Evolutionary conservation across 176 grass and related monocot species (phyloP).

Genomic region (Dactylis glomerata): DNA sequence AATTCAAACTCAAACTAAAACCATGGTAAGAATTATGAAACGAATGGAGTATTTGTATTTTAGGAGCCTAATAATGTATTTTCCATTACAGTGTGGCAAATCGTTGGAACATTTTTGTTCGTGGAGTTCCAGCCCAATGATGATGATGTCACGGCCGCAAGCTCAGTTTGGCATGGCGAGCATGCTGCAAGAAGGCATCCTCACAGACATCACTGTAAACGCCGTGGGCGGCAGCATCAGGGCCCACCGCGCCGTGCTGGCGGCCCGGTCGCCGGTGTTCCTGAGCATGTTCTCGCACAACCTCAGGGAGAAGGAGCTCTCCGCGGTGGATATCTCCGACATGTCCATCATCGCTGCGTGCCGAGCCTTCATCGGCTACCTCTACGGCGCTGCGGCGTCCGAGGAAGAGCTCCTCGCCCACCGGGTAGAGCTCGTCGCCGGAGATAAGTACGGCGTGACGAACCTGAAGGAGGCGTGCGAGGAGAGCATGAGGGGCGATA

Average conservation of each 20-base stretch:
- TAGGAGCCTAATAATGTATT: not conserved
- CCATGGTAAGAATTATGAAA: too few species aligned
- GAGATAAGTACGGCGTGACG: not conserved
- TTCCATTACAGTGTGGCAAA: not conserved
- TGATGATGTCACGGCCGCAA: not conserved
- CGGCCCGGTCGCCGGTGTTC: constrained; percentile 36
- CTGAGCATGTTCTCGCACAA: constrained; percentile 60
- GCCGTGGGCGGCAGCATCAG: constrained; percentile 39
- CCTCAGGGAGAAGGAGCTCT: constrained; percentile 57
- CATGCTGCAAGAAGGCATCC: constrained; percentile 38
- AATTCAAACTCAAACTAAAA: too few species aligned
- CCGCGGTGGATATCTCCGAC: constrained; percentile 53
- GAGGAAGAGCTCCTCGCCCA: constrained; percentile 38
- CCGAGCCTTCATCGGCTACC: constrained; percentile 49
- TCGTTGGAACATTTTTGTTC: not conserved
- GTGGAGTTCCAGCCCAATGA: not conserved
- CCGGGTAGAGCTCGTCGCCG: not conserved
- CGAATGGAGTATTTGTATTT: too few species aligned
- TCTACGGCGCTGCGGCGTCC: constrained; percentile 8
- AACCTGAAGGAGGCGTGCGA: constrained; percentile 47
- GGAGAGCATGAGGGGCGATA: constrained; percentile 41
- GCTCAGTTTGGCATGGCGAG: not conserved
- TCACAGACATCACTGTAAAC: constrained; percentile 40
- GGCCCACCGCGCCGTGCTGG: constrained; percentile 45
- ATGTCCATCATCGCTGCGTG: constrained; percentile 47